Percentiles rank a stretch among this genome's conserved stretches.
Evolutionary conservation across 2,329 filamentous ascomycete species (phyloP).

Genomic region (Hypoxylon sp.): DNA sequence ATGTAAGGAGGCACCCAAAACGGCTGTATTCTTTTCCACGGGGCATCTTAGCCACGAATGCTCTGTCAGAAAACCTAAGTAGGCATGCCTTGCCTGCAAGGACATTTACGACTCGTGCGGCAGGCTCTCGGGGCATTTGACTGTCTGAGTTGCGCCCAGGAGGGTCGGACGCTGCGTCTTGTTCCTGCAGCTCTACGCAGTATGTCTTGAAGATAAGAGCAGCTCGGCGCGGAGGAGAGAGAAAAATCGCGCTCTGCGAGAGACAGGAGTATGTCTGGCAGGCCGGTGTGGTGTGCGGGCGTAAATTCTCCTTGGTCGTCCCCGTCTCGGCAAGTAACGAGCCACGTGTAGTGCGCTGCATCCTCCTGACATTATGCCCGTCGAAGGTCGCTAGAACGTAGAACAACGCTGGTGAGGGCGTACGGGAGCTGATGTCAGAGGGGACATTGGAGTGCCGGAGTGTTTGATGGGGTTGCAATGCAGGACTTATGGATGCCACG

Average conservation of each 20-base stretch:
- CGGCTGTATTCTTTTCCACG: conserved; percentile 9
- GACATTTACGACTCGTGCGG: conserved; percentile 16
- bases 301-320: conserved; percentile 1
- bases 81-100: conserved; percentile 26
- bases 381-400: conserved; percentile 4
- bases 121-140: conserved; percentile 21
- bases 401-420: conserved; percentile 19
- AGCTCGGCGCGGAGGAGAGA: too few relatives aligned
- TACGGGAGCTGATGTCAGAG: conserved; percentile 33
- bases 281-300: conserved; percentile 6
- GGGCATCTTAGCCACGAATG: conserved; percentile 13
- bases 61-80: too few relatives aligned
- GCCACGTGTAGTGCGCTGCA: conserved; percentile 2
- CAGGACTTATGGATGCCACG: conserved; percentile 34
- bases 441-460: conserved; percentile 30
- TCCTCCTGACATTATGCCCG: conserved; percentile 12
- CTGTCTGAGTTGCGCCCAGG: conserved; percentile 11
- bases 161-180: conserved; percentile 10
- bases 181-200: neutral
- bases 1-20: conserved; percentile 1
- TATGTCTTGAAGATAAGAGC: conserved; percentile 3
- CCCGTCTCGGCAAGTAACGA: conserved; percentile 6
- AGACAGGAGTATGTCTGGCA: conserved; percentile 29
- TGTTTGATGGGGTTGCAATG: conserved; percentile 31
- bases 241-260: neutral